These are phyloP conservation scores for Eucalyptus marginata DNA, from an alignment of 345 rosid species.

Conservation along the genomic window DNA sequence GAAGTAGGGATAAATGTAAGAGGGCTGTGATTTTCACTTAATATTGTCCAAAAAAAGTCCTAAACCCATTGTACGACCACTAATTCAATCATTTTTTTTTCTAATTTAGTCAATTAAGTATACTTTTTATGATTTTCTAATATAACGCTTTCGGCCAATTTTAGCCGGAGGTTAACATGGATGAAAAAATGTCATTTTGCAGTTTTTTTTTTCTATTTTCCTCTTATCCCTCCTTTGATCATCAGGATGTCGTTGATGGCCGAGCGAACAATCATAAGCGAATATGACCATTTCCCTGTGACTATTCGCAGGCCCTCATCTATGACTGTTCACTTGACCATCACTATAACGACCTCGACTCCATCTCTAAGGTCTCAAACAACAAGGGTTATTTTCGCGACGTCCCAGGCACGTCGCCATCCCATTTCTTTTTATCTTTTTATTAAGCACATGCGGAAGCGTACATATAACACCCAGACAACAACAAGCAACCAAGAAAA, in stretches of 20 bases:
- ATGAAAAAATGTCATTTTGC: background rate
- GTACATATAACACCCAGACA: too few species aligned
- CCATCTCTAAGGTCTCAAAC: too few species aligned
- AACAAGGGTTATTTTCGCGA: fast-evolving
- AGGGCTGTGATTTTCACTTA: background rate
- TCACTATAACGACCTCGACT: fast-evolving
- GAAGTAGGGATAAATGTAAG: background rate
- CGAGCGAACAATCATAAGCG: background rate
- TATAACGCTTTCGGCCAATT: background rate
- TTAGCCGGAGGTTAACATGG: background rate
- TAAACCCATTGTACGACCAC: background rate
- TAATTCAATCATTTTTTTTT: background rate
- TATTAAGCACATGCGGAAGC: too few species aligned
- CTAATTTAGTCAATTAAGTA: background rate
- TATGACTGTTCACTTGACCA: background rate
- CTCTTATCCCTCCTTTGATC: background rate
- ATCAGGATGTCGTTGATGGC: background rate
- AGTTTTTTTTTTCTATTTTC: too few species aligned
- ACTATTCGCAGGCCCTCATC: fast-evolving
- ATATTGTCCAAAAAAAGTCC: background rate
- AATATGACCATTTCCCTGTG: background rate
- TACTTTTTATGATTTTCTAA: background rate
- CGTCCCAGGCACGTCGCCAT: fast-evolving
- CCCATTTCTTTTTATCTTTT: too few species aligned
- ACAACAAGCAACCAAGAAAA: too few species aligned